Conservation (phyloP, 371 early-diverging fungal species). For the Blakeslea trispora region DNA sequence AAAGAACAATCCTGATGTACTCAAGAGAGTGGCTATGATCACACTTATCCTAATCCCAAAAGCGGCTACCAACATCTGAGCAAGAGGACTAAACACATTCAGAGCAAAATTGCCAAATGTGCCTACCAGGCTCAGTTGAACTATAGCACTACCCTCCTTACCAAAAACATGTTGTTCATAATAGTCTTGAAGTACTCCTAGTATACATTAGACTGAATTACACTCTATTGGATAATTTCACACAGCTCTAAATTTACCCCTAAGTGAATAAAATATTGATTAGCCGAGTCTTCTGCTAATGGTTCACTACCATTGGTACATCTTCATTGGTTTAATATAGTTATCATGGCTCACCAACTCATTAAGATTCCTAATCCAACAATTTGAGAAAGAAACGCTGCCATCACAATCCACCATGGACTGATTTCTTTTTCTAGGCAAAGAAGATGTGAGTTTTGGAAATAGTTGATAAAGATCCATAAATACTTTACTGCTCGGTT, state of each 20-base stretch:
- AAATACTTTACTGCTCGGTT: no score
- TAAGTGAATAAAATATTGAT: no score
- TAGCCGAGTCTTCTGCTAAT: background rate
- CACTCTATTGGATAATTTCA: no score
- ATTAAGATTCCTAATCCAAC: slow-evolving; percentile 42
- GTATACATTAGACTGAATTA: no score
- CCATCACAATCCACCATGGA: slow-evolving; percentile 46
- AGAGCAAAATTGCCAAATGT: slow-evolving; percentile 24
- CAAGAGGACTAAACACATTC: slow-evolving; percentile 23
- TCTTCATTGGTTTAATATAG: background rate
- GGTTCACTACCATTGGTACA: background rate
- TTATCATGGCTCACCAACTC: slow-evolving; percentile 12
- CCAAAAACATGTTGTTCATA: slow-evolving; percentile 9
- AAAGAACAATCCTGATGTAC: slow-evolving; percentile 21
- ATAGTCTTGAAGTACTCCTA: slow-evolving; percentile 22
- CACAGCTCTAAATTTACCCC: no score
- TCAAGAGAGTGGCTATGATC: slow-evolving; percentile 18
- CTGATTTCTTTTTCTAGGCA: no score
- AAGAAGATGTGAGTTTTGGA: no score
- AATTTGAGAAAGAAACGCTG: slow-evolving; percentile 50
- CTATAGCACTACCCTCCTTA: background rate
- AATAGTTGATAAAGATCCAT: no score
- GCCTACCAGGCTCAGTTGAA: slow-evolving; percentile 29
- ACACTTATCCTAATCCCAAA: slow-evolving; percentile 20
- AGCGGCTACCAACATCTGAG: slow-evolving; percentile 23